phyloP scores from a whole-genome alignment of 2,329 filamentous ascomycete species.

The Neonectria punicea region DNA sequence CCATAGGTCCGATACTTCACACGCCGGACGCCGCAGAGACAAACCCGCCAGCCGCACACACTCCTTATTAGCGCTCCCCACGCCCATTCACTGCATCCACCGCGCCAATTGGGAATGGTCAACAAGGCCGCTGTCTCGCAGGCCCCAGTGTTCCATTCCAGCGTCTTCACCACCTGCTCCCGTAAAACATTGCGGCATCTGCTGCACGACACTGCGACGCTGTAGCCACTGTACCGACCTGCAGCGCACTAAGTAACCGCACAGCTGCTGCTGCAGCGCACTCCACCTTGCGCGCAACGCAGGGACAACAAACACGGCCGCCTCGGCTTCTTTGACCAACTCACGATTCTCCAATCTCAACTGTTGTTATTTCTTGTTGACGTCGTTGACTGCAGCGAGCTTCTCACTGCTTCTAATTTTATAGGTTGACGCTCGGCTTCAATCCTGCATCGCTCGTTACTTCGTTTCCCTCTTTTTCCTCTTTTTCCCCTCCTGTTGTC shows the following conservation, averaged over 20 bases:
- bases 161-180: not conserved
- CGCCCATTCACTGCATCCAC: not conserved
- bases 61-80: conserved; percentile 16
- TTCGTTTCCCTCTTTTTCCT: not conserved
- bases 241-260: conserved; percentile 13
- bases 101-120: conserved; percentile 40
- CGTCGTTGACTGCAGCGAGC: conserved; percentile 5
- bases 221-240: conserved; percentile 9
- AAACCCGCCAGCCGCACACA: conserved; percentile 6
- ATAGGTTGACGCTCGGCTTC: not conserved
- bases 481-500: not conserved
- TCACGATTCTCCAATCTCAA: not conserved
- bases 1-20: conserved; percentile 1
- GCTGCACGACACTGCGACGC: conserved; percentile 3
- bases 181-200: not conserved
- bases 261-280: conserved; percentile 18
- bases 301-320: conserved; percentile 33
- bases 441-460: not conserved
- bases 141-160: conserved; percentile 40
- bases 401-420: not conserved
- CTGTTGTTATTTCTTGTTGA: conserved; percentile 4
- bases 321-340: conserved; percentile 21
- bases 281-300: conserved; percentile 23
- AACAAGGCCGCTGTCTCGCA: conserved; percentile 37
- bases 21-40: conserved; percentile 19